A percentile compares a stretch with the other conserved stretches of the same genome.
These are phyloP conservation scores for Penicillium riverlandense DNA, from an alignment of 495 filamentous ascomycete genomes.

Conservation along the genomic window DNA sequence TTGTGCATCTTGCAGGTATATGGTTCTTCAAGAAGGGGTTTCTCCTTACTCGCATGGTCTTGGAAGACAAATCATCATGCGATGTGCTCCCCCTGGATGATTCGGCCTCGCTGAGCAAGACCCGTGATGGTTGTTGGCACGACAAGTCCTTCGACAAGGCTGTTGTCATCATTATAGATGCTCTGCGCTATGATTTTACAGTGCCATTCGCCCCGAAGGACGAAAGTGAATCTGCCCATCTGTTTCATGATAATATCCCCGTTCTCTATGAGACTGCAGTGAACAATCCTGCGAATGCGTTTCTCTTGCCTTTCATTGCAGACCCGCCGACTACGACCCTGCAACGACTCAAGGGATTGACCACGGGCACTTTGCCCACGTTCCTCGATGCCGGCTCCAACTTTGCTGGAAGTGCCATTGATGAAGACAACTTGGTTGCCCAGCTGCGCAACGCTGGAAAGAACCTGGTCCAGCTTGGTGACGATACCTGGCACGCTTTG, in stretches of 20 bases:
- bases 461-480: slow-evolving; percentile 84
- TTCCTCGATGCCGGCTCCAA: slow-evolving; percentile 92
- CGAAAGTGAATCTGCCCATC: slow-evolving; percentile 44
- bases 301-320: slow-evolving; percentile 91
- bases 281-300: slow-evolving; percentile 67
- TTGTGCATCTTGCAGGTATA: slow-evolving; percentile 73
- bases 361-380: slow-evolving; percentile 90
- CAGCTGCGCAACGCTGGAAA: slow-evolving; percentile 76
- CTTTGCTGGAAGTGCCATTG: slow-evolving; percentile 94
- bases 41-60: slow-evolving; percentile 83
- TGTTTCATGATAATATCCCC: slow-evolving; percentile 83
- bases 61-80: slow-evolving; percentile 84
- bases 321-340: slow-evolving; percentile 92
- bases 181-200: slow-evolving; percentile 93
- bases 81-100: slow-evolving; percentile 57
- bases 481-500: slow-evolving; percentile 91
- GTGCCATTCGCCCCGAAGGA: slow-evolving; percentile 60
- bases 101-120: slow-evolving; percentile 16
- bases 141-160: slow-evolving; percentile 87
- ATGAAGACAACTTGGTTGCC: slow-evolving; percentile 89
- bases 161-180: slow-evolving; percentile 86
- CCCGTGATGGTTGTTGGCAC: slow-evolving; percentile 83
- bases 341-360: slow-evolving; percentile 87
- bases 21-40: slow-evolving; percentile 96
- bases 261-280: slow-evolving; percentile 77